Percentiles rank a stretch among this genome's conserved stretches.
phyloP scores from a whole-genome alignment of 495 filamentous ascomycete genomes.

The Lepidopterella palustris region DNA sequence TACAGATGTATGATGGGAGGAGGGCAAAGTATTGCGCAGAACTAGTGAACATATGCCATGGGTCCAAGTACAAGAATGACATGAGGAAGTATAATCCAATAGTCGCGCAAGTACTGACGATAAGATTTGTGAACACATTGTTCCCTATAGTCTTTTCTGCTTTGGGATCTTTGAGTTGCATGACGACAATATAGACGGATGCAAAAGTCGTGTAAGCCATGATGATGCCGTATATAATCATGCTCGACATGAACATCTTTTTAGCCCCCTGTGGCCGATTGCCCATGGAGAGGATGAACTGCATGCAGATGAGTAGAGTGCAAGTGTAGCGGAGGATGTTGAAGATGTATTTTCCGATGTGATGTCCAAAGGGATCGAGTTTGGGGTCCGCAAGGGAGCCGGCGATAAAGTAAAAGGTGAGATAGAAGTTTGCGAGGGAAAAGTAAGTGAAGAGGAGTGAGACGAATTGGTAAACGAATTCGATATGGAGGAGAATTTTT shows the following conservation, averaged over 20 bases:
- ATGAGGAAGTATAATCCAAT: slow-evolving; percentile 94
- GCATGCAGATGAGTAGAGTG: slow-evolving; percentile 80
- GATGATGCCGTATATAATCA: slow-evolving; percentile 84
- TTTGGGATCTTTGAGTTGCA: slow-evolving; percentile 57
- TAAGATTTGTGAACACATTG: slow-evolving; percentile 89
- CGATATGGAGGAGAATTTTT: slow-evolving; percentile 88
- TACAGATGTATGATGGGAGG: slow-evolving; percentile 91
- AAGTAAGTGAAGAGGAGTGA: slow-evolving; percentile 94
- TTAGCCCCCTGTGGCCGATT: slow-evolving; percentile 96
- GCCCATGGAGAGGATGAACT: slow-evolving; percentile 97
- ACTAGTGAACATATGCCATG: slow-evolving; percentile 98
- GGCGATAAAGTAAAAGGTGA: slow-evolving; percentile 97
- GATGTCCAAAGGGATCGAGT: slow-evolving; percentile 85
- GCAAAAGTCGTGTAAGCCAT: slow-evolving; percentile 96
- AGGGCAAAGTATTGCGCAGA: slow-evolving; percentile 91
- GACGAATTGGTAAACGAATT: slow-evolving; percentile 92
- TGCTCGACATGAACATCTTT: slow-evolving; percentile 78
- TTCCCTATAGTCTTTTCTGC: slow-evolving; percentile 57
- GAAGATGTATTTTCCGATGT: slow-evolving; percentile 80
- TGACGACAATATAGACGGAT: slow-evolving; percentile 74
- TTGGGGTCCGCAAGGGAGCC: slow-evolving; percentile 78
- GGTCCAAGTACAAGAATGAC: slow-evolving; percentile 92
- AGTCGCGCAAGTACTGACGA: slow-evolving; percentile 82
- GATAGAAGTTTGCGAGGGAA: slow-evolving; percentile 96
- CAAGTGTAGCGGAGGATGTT: slow-evolving; percentile 75